Evolutionary conservation across 2,329 filamentous ascomycete genomes (phyloP), one percentile per base, ranked within the genome.

Genomic region (Stenocarpella maydis): DNA sequence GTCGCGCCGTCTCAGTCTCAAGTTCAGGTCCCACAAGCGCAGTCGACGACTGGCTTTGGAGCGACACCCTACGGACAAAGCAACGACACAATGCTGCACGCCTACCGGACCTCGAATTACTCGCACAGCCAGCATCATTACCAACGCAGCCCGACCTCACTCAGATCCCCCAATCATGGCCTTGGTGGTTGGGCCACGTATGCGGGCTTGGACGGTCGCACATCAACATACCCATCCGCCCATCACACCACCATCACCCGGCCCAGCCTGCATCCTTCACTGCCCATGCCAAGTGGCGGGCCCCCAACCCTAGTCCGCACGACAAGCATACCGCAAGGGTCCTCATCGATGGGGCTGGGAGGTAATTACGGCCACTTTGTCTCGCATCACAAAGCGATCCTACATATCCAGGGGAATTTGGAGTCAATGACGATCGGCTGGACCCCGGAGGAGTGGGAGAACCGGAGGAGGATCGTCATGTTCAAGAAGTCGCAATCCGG

Each of bases 341-440:
- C 79, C 47, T 78, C 79, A 68, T 80, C 80, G 15, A 76, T 75
- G 69, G 71, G 78, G 43, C 74, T 77, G 55, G 76, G 80, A 53
- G 79, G 82, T 4, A 77, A 79, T 1, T 93, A 94, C 80, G 93
- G 94, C 74, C 91, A 92, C 0, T 95, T 97, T 77, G 88, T 90
- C 4, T 87, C 95, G 73, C 70, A 70, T 28, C 68, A 71, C 76
- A 98, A 97, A 82, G 96, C 95, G 0, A 84, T 91, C 21, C 84
- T 98, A 37, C 94, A 96, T 76, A 91, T 98, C 70, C 88, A 92
- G 66, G 95, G 95, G 24, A 93, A 98, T 75, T 86, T 99, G 58
- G 90, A 94, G 64, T 83, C 85, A 9, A 98, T 98, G 95, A 90
- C 90, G 0, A 87, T 92, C 72, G 87, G 90, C 71, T 99, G 96